Percentiles rank a stretch among this genome's conserved stretches.
These are phyloP conservation scores for Globisporangium sylvaticum DNA, from an alignment of 352 stramenopile genomes.

Conservation along the genomic window DNA sequence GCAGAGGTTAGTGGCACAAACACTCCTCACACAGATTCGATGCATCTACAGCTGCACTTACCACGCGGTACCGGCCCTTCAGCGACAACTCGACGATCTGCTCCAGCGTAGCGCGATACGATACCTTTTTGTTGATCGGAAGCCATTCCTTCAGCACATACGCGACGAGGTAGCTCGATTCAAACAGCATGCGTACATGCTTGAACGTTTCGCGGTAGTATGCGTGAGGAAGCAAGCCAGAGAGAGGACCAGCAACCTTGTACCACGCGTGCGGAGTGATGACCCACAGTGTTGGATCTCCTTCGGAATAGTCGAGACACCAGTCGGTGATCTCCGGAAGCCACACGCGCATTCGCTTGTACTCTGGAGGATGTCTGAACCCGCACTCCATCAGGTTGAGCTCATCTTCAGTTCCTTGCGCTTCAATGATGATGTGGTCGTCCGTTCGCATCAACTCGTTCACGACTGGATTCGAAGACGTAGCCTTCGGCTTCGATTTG, in stretches of 20 bases:
- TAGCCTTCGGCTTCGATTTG: conserved; percentile 19
- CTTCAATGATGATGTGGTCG: conserved; percentile 35
- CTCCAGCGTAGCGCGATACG: conserved; percentile 76
- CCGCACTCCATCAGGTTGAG: conserved; percentile 78
- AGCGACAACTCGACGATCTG: conserved; percentile 80
- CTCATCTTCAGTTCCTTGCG: conserved; percentile 52
- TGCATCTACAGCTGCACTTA: conserved; percentile 22
- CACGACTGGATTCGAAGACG: conserved; percentile 35
- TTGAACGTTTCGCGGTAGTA: conserved; percentile 74
- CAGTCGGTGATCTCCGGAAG: conserved; percentile 84
- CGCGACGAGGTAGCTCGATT: conserved; percentile 79
- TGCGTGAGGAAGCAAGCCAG: conserved; percentile 62
- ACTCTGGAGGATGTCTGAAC: conserved; percentile 64
- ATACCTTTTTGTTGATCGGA: conserved; percentile 84
- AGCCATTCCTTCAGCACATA: conserved; percentile 85
- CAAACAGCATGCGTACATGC: conserved; percentile 73
- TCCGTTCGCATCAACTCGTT: conserved; percentile 80
- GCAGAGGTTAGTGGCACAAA: not conserved
- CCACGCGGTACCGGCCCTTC: conserved; percentile 67
- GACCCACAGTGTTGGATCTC: conserved; percentile 81
- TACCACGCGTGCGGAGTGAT: conserved; percentile 83
- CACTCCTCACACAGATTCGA: not conserved
- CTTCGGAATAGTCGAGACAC: conserved; percentile 85
- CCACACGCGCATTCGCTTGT: conserved; percentile 65
- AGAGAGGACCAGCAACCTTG: conserved; percentile 79